Evolutionary conservation across 2,329 filamentous ascomycete species (phyloP), one percentile per base, ranked within the genome.

Genomic region (Diaporthe vaccinii): DNA sequence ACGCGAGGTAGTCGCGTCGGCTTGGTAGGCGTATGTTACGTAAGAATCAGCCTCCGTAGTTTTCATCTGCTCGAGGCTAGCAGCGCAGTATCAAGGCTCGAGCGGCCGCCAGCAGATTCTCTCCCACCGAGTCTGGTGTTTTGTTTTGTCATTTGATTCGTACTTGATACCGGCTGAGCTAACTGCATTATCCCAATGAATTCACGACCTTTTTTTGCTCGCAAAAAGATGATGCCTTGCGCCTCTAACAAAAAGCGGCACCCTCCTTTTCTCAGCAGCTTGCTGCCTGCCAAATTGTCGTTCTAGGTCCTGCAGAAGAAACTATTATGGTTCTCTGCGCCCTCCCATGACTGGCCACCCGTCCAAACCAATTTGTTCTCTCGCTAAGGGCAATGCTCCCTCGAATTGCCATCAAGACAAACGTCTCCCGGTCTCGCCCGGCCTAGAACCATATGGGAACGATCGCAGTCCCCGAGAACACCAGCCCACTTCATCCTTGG

Each of bases 101-200:
- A 36, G 46, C 9, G 3, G 44, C 34, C 36, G 12, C 14, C 28
- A 41, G 22, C 8, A 44, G 25, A 31, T 8, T 20, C 46, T 44
- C 14, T 44, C 25, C 59, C 28, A 46, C 10, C 36, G 20, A 17
- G 17, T 34, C 20, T 65, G 17, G 25, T 41, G 61, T 62, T 73
- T 53, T 73, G 51, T 41, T 70, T 34, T 67, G 34, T 75, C 36
- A 62, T 73, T 55, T 53, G 62, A 62, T 76, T 70, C 73, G 39
- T 79, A 78, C 15, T 75, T 61, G 25, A 73, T 69, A 75, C 70
- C 46, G 15, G 44, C 46, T 71, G 55, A 73, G 69, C 62, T 76
- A 75, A 69, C 36, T 73, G 73, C 75, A 61, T 74, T 74, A 73
- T 75, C 62, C 69, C 69, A 75, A 62, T 68, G 65, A 73, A 71